Conservation (phyloP, 768 basidiomycete genomes). For the Xerocomus brunneocitrinus region DNA sequence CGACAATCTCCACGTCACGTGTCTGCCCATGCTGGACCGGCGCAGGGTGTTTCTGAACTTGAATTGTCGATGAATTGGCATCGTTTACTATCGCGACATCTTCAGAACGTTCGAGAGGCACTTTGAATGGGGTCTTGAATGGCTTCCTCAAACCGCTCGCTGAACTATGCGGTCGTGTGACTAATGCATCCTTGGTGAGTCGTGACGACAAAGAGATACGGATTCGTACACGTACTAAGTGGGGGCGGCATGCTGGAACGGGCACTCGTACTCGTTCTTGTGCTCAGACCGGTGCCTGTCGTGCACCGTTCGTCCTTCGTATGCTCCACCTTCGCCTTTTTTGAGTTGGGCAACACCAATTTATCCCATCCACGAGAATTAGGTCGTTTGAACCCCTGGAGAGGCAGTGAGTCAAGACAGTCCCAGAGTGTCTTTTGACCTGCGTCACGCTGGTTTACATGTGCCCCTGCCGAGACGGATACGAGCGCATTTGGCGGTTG, state of each 20-base stretch:
- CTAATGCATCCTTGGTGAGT: conserved; percentile 22
- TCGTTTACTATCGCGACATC: conserved; percentile 3
- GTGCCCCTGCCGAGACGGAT: not conserved
- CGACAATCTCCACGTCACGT: conserved; percentile 3
- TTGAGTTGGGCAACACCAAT: conserved; percentile 12
- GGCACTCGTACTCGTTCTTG: not conserved
- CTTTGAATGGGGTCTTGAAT: conserved; percentile 36
- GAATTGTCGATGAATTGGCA: not conserved
- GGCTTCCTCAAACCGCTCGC: conserved; percentile 42
- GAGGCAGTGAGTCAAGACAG: conserved; percentile 12
- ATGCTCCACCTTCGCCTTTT: conserved; percentile 19
- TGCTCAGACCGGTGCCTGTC: not conserved
- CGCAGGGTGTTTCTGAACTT: not conserved
- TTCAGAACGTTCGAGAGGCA: conserved; percentile 41
- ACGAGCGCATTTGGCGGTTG: conserved; percentile 1
- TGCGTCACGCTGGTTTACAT: not conserved
- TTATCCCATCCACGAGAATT: conserved; percentile 9
- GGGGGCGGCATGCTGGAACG: conserved; percentile 16
- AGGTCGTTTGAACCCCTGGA: conserved; percentile 26
- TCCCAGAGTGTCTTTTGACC: conserved; percentile 23
- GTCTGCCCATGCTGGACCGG: not conserved
- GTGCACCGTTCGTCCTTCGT: not conserved
- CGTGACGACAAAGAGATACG: not conserved
- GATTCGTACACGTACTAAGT: conserved; percentile 14
- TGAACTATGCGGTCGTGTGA: conserved; percentile 46